Percentiles rank a stretch among this genome's conserved stretches.
These are phyloP conservation scores for Isoetes engelmannii DNA, from an alignment of 83 land plant species.

Conservation along the genomic window DNA sequence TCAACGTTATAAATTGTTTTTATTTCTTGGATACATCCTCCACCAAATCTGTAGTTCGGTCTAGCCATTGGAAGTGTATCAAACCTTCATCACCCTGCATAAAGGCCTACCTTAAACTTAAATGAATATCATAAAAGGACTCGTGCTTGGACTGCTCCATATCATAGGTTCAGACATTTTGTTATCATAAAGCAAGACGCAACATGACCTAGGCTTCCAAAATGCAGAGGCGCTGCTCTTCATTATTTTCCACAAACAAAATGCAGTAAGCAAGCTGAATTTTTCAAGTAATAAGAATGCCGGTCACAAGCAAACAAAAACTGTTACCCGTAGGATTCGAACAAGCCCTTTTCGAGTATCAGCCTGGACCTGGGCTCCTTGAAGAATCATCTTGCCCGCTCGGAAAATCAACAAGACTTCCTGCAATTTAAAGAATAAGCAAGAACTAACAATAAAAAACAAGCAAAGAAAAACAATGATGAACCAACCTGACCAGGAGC, in stretches of 20 bases:
- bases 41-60: constrained; percentile 40
- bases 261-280: background rate
- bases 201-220: too few species aligned
- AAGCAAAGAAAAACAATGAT: too few species aligned
- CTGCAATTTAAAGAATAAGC: constrained; percentile 27
- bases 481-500: too few species aligned
- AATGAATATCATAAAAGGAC: too few species aligned
- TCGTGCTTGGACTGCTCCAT: too few species aligned
- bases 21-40: constrained; percentile 77
- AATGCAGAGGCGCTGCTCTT: background rate
- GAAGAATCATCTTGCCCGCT: constrained; percentile 76
- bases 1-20: background rate
- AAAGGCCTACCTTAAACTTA: background rate
- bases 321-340: constrained; percentile 50
- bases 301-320: background rate
- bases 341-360: constrained; percentile 83
- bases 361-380: constrained; percentile 62
- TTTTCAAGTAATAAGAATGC: constrained; percentile 5
- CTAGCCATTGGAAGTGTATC: constrained; percentile 84
- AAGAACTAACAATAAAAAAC: background rate
- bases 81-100: constrained; percentile 80
- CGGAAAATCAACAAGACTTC: constrained; percentile 75
- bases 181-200: too few species aligned
- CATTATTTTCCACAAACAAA: background rate
- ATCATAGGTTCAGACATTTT: too few species aligned